Base-by-base conservation (phyloP, 768 basidiomycete genomes). In the Lepiota brunneoincarnata region DNA sequence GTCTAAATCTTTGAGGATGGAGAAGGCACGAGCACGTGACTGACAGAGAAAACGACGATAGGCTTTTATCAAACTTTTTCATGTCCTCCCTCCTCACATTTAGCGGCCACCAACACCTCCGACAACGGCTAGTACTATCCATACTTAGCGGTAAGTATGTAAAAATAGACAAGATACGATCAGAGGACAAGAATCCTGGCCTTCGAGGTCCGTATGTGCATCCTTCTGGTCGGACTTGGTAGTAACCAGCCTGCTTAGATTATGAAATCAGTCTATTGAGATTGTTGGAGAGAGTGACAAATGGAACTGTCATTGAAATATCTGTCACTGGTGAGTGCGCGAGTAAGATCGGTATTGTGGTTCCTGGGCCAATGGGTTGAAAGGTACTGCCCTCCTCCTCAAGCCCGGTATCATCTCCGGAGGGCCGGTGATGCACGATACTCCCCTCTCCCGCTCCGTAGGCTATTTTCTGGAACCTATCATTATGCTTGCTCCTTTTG, bases 391-490 rank as follows among this genome's bases (percentile, higher is more conserved):
- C 2, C 76, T 99, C 59, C 77, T 98, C 15, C 74, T 99, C 45
- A 95, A 93, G 67, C 97, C 97, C 17, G 97, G 97, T 2, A 75
- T 98, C 46, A 88, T 98, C 51, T 78, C 83, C 21, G 95, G 96
- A 5, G 97, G 97, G 2, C 67, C 72, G 10, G 69, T 93, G 57
- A 76, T 76, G 3, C 95, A 98, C 67, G 91, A 96, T 18, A 98
- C 96, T 63, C 91, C 94, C 17, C 73, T 87, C 15, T 90, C 92
- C 10, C 81, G 95, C 38, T 89, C 91, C 24, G 79, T 98, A 40
- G 97, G 97, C 10, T 99, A 98, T 72, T 98, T 91, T 65, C 74
- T 98, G 10, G 97, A 98, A 65, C 87, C 93, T 12, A 63, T 98
- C 1, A 74, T 98, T 17, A 90, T 92, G 77, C 75, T 98, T 3